Conservation (phyloP, 352 stramenopile species). For the Globisporangium nodosum region DNA sequence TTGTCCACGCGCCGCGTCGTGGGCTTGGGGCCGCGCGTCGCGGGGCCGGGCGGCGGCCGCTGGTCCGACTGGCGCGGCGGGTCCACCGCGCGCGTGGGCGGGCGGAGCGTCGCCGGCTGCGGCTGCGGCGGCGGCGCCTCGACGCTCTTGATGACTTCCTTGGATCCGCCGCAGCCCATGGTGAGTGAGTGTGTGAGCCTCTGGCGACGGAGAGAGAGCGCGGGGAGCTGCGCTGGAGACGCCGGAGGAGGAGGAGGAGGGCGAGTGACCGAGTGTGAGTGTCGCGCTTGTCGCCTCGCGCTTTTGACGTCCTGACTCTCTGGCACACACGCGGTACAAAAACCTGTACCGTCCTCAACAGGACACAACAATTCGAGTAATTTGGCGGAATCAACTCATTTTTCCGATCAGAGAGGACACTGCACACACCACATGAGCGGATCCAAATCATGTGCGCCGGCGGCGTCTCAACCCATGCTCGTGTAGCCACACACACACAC, state of each 20-base stretch:
- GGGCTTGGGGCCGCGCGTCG: background rate
- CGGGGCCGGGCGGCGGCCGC: background rate
- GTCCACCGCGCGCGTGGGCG: background rate
- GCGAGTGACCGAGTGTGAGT: background rate
- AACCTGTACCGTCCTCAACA: background rate
- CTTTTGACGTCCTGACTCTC: background rate
- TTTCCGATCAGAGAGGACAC: too few relatives aligned
- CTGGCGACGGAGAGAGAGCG: background rate
- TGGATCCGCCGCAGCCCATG: slow-evolving; percentile 14
- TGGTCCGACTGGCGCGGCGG: background rate
- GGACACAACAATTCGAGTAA: background rate
- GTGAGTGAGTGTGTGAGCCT: background rate
- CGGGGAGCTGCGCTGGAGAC: background rate
- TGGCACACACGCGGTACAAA: background rate
- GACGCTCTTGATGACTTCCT: slow-evolving; percentile 6
- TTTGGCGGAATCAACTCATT: background rate
- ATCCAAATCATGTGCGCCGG: too few relatives aligned
- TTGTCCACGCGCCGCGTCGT: slow-evolving; percentile 17
- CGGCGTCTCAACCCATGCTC: too few relatives aligned
- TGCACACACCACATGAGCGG: too few relatives aligned
- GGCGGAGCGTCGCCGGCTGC: too few relatives aligned
- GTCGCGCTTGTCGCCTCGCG: background rate
- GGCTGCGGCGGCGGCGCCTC: background rate
- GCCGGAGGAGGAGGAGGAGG: background rate
- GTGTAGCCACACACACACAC: too few relatives aligned